Evolutionary conservation across 306 rosid genomes (phyloP).

Genomic region (Herpetospermum pedunculosum): DNA sequence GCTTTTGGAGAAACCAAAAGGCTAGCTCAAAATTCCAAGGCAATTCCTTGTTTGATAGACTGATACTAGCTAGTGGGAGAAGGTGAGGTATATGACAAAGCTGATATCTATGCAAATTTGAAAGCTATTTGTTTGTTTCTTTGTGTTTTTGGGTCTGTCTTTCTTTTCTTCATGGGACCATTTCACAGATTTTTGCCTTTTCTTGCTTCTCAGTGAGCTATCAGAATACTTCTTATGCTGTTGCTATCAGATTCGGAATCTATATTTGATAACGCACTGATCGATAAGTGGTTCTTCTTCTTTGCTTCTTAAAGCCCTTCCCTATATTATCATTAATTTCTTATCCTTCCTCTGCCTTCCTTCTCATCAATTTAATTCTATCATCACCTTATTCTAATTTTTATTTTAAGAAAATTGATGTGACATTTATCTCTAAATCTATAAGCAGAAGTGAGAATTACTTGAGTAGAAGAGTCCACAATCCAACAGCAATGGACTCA

Average conservation of each 20-base stretch:
- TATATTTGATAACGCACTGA: background rate
- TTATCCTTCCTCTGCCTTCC: background rate
- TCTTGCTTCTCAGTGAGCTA: background rate
- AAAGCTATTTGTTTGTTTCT: background rate
- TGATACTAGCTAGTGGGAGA: background rate
- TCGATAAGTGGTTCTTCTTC: conserved; percentile 12
- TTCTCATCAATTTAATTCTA: background rate
- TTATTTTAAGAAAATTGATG: background rate
- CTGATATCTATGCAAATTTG: background rate
- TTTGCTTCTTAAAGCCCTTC: background rate
- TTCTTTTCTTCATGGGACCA: background rate
- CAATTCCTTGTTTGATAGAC: background rate
- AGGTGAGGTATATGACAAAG: background rate
- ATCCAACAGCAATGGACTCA: background rate
- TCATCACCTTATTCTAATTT: background rate
- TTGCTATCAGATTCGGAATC: background rate
- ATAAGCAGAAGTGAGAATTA: background rate
- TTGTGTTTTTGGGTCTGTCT: background rate
- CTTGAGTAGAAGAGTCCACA: background rate
- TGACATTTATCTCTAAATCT: background rate
- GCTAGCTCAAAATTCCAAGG: background rate
- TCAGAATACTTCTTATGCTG: background rate
- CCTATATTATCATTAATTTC: background rate
- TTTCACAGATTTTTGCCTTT: background rate
- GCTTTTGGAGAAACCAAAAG: conserved; percentile 21